Evolutionary conservation across 2,329 filamentous ascomycete species (phyloP).

Genomic region (Monilinia laxa): DNA sequence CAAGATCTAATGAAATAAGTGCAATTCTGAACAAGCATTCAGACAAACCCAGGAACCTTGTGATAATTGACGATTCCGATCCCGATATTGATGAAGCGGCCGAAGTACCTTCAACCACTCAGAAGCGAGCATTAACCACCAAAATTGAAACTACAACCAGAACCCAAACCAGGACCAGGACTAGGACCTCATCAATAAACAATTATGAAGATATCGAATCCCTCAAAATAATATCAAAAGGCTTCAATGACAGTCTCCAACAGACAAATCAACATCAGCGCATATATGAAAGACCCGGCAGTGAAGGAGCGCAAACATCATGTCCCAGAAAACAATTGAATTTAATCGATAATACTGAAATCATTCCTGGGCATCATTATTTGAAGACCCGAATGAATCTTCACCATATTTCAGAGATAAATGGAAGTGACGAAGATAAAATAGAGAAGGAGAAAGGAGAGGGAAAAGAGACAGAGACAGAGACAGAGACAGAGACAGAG

Average conservation of each 20-base stretch:
- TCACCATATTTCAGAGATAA: slow-evolving; percentile 15
- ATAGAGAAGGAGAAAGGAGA: background rate
- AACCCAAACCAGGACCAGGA: background rate
- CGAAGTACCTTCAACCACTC: slow-evolving; percentile 7
- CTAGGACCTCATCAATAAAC: background rate
- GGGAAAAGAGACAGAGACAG: too few relatives aligned
- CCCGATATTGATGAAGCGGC: slow-evolving; percentile 2
- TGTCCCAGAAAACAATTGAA: background rate
- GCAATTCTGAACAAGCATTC: background rate
- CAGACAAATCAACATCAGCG: background rate
- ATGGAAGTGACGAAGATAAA: slow-evolving; percentile 1
- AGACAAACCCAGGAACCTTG: background rate
- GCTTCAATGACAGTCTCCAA: background rate
- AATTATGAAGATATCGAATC: background rate
- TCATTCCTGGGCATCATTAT: background rate
- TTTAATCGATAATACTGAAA: slow-evolving; percentile 5
- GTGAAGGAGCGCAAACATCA: background rate
- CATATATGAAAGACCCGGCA: background rate
- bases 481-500: too few relatives aligned
- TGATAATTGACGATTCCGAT: slow-evolving; percentile 10
- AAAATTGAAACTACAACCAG: background rate
- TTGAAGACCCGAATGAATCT: slow-evolving; percentile 6
- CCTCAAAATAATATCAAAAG: background rate
- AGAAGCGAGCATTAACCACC: slow-evolving; percentile 15
- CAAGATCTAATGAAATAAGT: background rate